phyloP scores from a whole-genome alignment of 2,329 filamentous ascomycete genomes.

The Penicillium sp. region DNA sequence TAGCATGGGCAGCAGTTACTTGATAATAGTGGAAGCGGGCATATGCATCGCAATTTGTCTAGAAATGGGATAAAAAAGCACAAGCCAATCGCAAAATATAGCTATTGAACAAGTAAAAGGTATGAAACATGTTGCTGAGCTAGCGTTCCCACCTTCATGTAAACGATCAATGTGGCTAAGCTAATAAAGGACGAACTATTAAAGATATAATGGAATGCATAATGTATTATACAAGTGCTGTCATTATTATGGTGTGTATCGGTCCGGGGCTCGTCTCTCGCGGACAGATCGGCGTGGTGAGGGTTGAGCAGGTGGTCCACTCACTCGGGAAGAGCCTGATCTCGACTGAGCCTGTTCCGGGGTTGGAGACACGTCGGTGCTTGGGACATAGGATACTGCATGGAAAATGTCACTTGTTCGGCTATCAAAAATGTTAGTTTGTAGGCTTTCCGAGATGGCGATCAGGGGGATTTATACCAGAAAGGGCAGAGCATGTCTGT shows the following conservation, averaged over 20 bases:
- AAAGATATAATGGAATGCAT: neutral
- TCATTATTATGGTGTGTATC: neutral
- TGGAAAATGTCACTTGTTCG: neutral
- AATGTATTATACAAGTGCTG: neutral
- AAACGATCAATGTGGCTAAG: neutral
- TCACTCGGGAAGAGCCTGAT: neutral
- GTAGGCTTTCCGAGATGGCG: neutral
- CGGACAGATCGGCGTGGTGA: neutral
- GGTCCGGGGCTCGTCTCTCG: neutral
- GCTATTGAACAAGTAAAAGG: neutral
- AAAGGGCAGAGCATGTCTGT: neutral
- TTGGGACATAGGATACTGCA: neutral
- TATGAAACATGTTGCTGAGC: neutral
- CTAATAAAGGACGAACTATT: neutral
- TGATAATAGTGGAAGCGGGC: neutral
- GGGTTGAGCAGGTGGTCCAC: neutral
- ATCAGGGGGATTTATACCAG: neutral
- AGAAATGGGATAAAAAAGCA: neutral
- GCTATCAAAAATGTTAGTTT: neutral
- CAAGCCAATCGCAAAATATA: neutral
- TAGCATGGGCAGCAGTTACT: neutral
- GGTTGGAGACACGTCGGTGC: neutral
- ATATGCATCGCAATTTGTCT: neutral
- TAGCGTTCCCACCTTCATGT: neutral
- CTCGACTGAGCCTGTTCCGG: neutral